Evolutionary conservation across 352 stramenopile species (phyloP), one percentile per base, ranked within the genome.

Genomic region (Phytophthora sojae): DNA sequence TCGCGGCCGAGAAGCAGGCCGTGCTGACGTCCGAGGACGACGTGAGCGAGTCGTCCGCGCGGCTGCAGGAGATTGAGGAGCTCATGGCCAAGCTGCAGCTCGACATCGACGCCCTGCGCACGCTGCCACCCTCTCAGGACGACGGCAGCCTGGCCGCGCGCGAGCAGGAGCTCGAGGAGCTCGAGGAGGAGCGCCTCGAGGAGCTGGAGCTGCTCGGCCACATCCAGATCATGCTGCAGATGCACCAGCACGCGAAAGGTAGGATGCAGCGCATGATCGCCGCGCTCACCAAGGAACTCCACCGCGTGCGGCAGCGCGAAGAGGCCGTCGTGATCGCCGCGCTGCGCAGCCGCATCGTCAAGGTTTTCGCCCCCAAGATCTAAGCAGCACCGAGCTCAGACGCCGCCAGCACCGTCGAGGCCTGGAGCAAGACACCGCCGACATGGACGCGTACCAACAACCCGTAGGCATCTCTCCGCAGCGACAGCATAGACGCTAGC

Each of bases 61-160:
- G 85, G 0, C 76, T 93, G 23, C 57, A 83, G 42, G 85, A 93
- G 78, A 93, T 93, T 57, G 83, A 91, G 29, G 74, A 75, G 57
- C 84, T 85, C 64, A 76, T 90, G 57, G 63, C 75, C 49, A 82
- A 90, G 55, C 49, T 90, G 54, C 65, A 82, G 55, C 64, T 80
- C 25, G 82, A 89, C 51, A 73, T 91, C 37, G 29, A 72, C 23
- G 69, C 76, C 9, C 64, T 86, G 19, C 66, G 58, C 9, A 51
- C 75, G 54, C 45, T 75, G n/a, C 61, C 73, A 11, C 51, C 59
- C 3, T 67, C 63, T 8, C 44, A 64, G 8, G 63, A 84, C 30
- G 68, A 77, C 64, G 77, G 73, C 44, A 86, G 75, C 26, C 45
- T 82, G 6, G 60, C 59, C 2, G 75, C 75, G 0, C 76, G 78